Evolutionary conservation across 1,284 basidiomycete genomes (phyloP).

Genomic region (Leccinum griseonigrum): DNA sequence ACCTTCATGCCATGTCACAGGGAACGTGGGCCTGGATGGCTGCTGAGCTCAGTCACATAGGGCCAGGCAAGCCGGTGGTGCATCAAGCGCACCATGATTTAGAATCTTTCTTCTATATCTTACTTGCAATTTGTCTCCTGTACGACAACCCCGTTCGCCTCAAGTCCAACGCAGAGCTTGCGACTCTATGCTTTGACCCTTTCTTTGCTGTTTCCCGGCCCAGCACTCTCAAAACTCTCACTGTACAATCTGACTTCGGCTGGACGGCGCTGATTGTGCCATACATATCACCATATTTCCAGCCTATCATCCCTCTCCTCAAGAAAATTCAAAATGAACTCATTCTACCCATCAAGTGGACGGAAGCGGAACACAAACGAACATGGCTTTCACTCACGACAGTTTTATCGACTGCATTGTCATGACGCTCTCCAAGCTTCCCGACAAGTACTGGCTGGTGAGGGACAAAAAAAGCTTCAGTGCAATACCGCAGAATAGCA

Average conservation of each 20-base stretch:
- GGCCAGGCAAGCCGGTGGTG: not conserved
- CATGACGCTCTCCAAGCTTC: not conserved
- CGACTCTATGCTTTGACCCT: conserved; percentile 1
- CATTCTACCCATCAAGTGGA: not conserved
- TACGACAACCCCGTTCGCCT: not conserved
- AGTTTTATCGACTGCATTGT: not conserved
- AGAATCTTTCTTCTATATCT: conserved; percentile 12
- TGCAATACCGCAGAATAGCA: not conserved
- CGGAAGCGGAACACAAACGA: not conserved
- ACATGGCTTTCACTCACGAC: not conserved
- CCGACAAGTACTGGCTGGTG: not conserved
- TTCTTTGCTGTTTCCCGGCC: not conserved
- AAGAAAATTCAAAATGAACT: not conserved
- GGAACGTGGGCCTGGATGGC: conserved; percentile 14
- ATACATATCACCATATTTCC: not conserved
- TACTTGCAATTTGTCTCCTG: conserved; percentile 8
- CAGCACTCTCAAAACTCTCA: not conserved
- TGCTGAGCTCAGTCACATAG: conserved; percentile 2
- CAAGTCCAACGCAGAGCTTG: not conserved
- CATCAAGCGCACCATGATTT: not conserved
- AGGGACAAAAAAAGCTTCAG: not conserved
- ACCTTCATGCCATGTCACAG: not conserved
- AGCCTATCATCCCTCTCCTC: not conserved
- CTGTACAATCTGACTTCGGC: not conserved
- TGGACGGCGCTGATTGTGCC: not conserved